Conservation (phyloP, 2,329 filamentous ascomycete genomes). For the Cordyceps fumosorosea region DNA sequence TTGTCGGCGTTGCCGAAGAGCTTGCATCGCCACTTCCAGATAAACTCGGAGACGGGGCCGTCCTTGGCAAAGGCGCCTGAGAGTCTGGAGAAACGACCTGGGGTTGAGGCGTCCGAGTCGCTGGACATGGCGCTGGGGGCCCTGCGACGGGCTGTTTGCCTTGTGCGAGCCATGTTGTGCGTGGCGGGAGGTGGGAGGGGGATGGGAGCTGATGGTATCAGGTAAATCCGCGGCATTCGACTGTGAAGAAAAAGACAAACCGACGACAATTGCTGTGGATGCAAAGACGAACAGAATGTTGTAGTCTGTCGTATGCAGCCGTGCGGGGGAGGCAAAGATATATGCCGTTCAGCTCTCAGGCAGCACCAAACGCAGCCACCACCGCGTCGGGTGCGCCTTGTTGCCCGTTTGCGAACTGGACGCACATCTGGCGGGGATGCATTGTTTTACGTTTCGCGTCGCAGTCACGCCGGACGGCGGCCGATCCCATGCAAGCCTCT, state of each 20-base stretch:
- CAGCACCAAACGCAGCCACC: background rate
- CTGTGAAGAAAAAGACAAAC: background rate
- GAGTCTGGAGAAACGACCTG: background rate
- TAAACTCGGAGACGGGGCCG: constrained; percentile 20
- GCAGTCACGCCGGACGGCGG: background rate
- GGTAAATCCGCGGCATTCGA: background rate
- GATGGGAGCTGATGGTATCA: background rate
- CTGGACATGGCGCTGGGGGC: background rate
- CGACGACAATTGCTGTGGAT: background rate
- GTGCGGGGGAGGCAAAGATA: background rate
- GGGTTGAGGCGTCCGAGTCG: background rate
- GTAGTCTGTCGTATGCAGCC: no score
- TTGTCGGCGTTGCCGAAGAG: constrained; percentile 17
- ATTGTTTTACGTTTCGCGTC: background rate
- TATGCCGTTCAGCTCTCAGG: background rate
- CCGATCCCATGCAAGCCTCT: background rate
- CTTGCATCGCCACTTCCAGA: constrained; percentile 28
- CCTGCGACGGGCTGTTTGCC: background rate
- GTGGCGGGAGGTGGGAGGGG: no score
- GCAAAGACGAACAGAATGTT: background rate
- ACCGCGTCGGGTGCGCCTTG: background rate
- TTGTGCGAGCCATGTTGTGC: background rate
- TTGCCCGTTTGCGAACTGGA: background rate
- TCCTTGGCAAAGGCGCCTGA: background rate
- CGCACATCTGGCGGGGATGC: background rate